Conservation (phyloP, 75 land plant species). For the Cunninghamia lanceolata region DNA sequence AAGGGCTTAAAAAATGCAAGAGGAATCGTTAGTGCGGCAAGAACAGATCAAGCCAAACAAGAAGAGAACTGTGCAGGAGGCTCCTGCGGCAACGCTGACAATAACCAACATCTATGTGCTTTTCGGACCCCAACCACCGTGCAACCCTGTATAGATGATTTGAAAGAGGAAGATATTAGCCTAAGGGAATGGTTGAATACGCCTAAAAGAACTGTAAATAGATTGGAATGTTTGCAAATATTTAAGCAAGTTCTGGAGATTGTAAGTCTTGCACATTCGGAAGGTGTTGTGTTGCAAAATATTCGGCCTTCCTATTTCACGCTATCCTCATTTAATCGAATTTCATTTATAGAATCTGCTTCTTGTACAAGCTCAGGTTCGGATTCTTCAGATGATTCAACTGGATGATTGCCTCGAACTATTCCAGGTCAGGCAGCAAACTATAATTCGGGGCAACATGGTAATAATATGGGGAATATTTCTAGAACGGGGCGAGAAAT, state of each 20-base stretch:
- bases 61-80: background rate
- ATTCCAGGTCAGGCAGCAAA: background rate
- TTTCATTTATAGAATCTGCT: slow-evolving; percentile 88
- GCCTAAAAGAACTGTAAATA: slow-evolving; percentile 56
- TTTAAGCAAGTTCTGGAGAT: slow-evolving; percentile 88
- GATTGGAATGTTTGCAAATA: slow-evolving; percentile 72
- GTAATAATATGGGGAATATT: background rate
- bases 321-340: slow-evolving; percentile 73
- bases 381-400: slow-evolving; percentile 53
- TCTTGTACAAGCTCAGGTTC: slow-evolving; percentile 74
- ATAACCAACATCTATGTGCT: background rate
- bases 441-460: background rate
- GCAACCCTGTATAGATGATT: slow-evolving; percentile 9
- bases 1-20: too few species aligned
- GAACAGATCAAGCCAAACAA: background rate
- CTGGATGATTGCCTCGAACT: slow-evolving; percentile 19
- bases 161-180: slow-evolving; percentile 50
- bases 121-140: background rate
- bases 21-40: too few species aligned
- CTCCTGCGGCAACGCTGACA: background rate
- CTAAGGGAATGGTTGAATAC: slow-evolving; percentile 84
- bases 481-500: background rate
- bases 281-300: slow-evolving; percentile 82
- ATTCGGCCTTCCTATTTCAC: slow-evolving; percentile 93
- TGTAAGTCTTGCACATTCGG: slow-evolving; percentile 84